Conservation (phyloP, 306 rosid species). For the Mimosa pudica region DNA sequence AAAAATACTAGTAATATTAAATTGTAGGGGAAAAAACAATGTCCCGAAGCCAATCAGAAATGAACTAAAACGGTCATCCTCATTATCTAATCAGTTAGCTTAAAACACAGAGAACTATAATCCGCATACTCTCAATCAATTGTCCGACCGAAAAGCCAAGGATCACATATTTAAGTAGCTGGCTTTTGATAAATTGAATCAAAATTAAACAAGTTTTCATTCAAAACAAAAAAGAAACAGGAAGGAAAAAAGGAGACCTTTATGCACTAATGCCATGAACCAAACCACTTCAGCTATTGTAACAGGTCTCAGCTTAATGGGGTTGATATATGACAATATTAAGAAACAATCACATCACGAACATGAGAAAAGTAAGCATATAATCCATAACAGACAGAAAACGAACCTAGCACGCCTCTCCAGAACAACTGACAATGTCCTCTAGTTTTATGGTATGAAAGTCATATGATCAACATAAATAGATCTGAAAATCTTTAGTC, state of each 20-base stretch:
- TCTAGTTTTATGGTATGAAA: conserved; percentile 6
- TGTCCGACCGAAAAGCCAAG: conserved; percentile 1
- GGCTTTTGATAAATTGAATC: neutral
- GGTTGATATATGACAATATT: neutral
- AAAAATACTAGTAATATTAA: neutral
- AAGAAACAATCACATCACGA: neutral
- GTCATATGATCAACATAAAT: neutral
- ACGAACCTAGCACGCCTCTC: neutral
- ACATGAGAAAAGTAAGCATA: neutral
- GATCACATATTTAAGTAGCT: neutral
- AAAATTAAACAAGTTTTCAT: neutral
- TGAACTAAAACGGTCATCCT: neutral
- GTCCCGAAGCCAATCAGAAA: neutral
- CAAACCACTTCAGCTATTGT: conserved; percentile 1
- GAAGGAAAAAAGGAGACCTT: neutral
- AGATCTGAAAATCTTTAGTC: neutral
- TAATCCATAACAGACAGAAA: neutral
- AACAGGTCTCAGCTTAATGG: neutral
- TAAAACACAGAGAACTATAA: conserved; percentile 10
- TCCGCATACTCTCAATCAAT: neutral
- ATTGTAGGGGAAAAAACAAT: neutral
- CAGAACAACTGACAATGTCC: neutral
- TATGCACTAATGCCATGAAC: neutral
- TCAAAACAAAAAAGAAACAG: neutral
- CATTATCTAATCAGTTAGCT: conserved; percentile 5